phyloP scores from a whole-genome alignment of 2,329 filamentous ascomycete species.

The Botryosphaeria agaves region DNA sequence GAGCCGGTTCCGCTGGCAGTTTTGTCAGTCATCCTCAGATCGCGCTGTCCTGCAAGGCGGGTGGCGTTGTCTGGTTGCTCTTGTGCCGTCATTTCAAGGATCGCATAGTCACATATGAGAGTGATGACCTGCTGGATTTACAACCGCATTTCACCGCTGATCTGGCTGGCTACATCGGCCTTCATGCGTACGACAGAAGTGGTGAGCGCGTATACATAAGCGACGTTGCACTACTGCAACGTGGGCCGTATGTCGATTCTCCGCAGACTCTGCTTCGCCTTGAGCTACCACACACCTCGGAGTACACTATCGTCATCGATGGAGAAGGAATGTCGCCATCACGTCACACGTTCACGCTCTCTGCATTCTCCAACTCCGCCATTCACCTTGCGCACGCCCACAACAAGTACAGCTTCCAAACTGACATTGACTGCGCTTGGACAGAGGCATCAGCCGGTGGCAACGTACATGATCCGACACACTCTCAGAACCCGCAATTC shows the following conservation, averaged over 20 bases:
- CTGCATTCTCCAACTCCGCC: constrained; percentile 53
- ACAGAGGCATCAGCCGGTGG: constrained; percentile 67
- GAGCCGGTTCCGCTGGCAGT: constrained; percentile 46
- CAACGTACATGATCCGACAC: constrained; percentile 58
- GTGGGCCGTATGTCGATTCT: constrained; percentile 81
- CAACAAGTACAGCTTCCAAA: constrained; percentile 40
- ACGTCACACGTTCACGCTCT: constrained; percentile 72
- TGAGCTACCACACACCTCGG: constrained; percentile 33
- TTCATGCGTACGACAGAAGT: constrained; percentile 59
- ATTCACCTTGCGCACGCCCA: constrained; percentile 45
- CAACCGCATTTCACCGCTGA: too few relatives aligned
- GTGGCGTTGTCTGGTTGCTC: constrained; percentile 63
- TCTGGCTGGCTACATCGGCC: constrained; percentile 61
- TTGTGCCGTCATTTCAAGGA: constrained; percentile 71
- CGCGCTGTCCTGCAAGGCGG: constrained; percentile 30
- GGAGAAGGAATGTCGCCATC: constrained; percentile 61
- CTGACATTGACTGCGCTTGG: constrained; percentile 52
- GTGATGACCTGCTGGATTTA: too few relatives aligned
- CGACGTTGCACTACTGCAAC: constrained; percentile 47
- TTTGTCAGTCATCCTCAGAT: constrained; percentile 50
- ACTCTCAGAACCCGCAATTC: constrained; percentile 80
- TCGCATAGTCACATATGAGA: too few relatives aligned
- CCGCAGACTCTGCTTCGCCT: constrained; percentile 77
- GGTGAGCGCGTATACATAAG: constrained; percentile 59
- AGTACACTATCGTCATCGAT: constrained; percentile 51